These are phyloP conservation scores for Tetrapyrgos nigripes DNA, from an alignment of 1,284 basidiomycete genomes.

Conservation along the genomic window DNA sequence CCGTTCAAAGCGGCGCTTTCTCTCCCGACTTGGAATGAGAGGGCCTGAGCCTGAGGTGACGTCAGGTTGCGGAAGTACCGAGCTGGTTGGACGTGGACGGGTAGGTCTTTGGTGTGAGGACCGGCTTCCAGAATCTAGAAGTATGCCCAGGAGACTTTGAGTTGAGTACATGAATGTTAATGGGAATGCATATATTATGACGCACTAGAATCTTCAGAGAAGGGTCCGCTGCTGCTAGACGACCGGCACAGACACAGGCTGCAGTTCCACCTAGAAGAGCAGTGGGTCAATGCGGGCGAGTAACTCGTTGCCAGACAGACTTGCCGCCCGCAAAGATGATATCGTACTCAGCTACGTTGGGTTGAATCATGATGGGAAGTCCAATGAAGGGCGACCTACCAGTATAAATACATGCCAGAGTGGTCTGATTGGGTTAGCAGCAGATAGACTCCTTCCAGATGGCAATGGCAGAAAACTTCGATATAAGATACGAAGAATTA, in stretches of 20 bases:
- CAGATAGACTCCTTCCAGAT: too few relatives aligned
- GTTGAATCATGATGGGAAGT: too few relatives aligned
- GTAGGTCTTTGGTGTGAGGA: constrained; percentile 47
- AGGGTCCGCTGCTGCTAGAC: constrained; percentile 47
- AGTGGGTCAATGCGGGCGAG: background rate
- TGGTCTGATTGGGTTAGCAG: too few relatives aligned
- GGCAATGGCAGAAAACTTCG: too few relatives aligned
- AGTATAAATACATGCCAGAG: too few relatives aligned
- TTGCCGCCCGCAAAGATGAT: constrained; percentile 18
- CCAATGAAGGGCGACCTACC: too few relatives aligned
- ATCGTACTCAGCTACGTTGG: constrained; percentile 7
- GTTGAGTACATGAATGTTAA: too few relatives aligned
- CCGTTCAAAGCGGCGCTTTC: constrained; percentile 51
- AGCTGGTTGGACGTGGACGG: constrained; percentile 56
- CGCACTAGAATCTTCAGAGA: constrained; percentile 42
- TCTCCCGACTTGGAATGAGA: constrained; percentile 46
- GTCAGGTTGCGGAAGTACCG: constrained; percentile 48
- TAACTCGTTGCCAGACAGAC: background rate
- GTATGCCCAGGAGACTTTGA: too few relatives aligned
- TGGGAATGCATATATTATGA: background rate
- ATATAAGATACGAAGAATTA: too few relatives aligned
- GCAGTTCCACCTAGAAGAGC: constrained; percentile 44
- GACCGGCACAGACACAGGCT: constrained; percentile 48
- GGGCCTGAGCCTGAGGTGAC: constrained; percentile 40
- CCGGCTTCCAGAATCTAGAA: constrained; percentile 50